These are phyloP conservation scores for Lagenidium giganteum DNA, from an alignment of 352 stramenopile genomes.

Conservation along the genomic window DNA sequence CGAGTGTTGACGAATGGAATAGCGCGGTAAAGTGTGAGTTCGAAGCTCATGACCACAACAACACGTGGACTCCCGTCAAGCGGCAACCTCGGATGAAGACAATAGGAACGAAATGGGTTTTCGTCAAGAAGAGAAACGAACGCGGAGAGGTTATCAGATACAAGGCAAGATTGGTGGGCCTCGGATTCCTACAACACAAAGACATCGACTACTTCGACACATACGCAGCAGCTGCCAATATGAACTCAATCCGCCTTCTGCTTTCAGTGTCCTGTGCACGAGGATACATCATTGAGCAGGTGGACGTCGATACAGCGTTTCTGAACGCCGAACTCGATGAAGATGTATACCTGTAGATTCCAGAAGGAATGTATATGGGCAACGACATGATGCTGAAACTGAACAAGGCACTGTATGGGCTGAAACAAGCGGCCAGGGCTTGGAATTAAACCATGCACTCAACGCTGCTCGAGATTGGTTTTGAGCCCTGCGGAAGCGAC, in stretches of 20 bases:
- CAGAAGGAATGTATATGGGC: neutral
- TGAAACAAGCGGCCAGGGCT: constrained; percentile 7
- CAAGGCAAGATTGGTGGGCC: constrained; percentile 26
- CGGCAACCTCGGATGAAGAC: constrained; percentile 1
- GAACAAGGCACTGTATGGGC: constrained; percentile 11
- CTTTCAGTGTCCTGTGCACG: constrained; percentile 5
- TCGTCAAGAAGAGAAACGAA: constrained; percentile 28
- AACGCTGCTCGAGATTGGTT: neutral
- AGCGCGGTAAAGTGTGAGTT: neutral
- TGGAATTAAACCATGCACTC: constrained; percentile 2
- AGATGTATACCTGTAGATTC: constrained; percentile 9
- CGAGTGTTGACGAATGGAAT: neutral
- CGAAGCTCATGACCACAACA: neutral
- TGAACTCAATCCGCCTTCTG: constrained; percentile 27
- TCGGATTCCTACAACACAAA: constrained; percentile 24
- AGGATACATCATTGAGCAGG: constrained; percentile 21
- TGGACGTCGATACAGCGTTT: constrained; percentile 31
- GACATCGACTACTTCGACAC: constrained; percentile 30
- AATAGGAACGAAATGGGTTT: constrained; percentile 27
- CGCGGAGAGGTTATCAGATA: constrained; percentile 22
- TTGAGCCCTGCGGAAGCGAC: neutral
- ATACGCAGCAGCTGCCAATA: constrained; percentile 24
- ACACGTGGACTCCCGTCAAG: constrained; percentile 1
- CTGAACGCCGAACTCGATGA: constrained; percentile 21
- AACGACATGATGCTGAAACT: neutral